Evolutionary conservation across 2,329 filamentous ascomycete species (phyloP).

Genomic region (Trichoderma sp.): DNA sequence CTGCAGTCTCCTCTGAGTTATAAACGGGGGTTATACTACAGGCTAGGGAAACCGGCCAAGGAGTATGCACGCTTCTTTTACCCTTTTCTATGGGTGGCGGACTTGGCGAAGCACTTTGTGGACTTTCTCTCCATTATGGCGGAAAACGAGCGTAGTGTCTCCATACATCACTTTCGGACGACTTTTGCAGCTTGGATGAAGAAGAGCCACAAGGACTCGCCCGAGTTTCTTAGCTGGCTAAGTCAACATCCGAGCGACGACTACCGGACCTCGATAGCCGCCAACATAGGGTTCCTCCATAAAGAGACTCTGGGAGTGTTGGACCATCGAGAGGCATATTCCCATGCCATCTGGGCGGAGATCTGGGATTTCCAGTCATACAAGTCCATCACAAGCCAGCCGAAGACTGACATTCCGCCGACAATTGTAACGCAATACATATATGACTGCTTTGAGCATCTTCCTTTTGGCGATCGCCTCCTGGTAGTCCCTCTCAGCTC

Average conservation of each 20-base stretch:
- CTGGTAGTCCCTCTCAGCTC: slow-evolving; percentile 40
- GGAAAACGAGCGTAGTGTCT: slow-evolving; percentile 42
- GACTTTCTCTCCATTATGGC: slow-evolving; percentile 59
- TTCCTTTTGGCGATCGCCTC: slow-evolving; percentile 61
- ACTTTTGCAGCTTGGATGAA: slow-evolving; percentile 62
- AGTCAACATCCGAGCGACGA: slow-evolving; percentile 53
- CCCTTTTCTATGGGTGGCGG: slow-evolving; percentile 70
- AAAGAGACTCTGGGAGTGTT: slow-evolving; percentile 63
- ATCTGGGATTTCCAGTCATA: slow-evolving; percentile 44
- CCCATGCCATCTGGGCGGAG: slow-evolving; percentile 59
- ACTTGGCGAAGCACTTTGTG: slow-evolving; percentile 71
- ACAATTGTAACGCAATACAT: slow-evolving; percentile 75
- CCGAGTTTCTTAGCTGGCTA: slow-evolving; percentile 58
- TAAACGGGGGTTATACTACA: slow-evolving; percentile 61
- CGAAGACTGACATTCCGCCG: slow-evolving; percentile 26
- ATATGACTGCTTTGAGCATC: slow-evolving; percentile 62
- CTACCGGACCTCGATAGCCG: slow-evolving; percentile 63
- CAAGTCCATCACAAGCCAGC: slow-evolving; percentile 19
- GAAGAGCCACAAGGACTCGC: slow-evolving; percentile 46
- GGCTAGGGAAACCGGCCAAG: slow-evolving; percentile 55
- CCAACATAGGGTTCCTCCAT: slow-evolving; percentile 64
- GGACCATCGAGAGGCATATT: slow-evolving; percentile 34
- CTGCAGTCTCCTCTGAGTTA: slow-evolving; percentile 58
- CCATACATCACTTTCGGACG: slow-evolving; percentile 58
- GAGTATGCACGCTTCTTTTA: slow-evolving; percentile 65